Base-by-base conservation (phyloP, 2,329 filamentous ascomycete genomes). In the Penicillium sclerotiorum region DNA sequence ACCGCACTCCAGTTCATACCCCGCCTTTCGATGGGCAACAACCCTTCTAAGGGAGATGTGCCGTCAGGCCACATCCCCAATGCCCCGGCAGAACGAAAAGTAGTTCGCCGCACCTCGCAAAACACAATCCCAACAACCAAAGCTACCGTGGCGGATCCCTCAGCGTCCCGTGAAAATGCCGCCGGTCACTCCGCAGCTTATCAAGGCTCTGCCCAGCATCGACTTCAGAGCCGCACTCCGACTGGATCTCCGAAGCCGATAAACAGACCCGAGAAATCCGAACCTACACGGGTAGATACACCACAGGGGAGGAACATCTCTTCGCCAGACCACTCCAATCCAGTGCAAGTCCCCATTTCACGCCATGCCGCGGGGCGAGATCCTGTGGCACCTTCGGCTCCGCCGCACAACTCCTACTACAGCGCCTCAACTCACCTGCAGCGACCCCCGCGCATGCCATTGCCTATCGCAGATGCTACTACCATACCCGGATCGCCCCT, bases 401-500 rank as follows among this genome's bases (percentile, higher is more conserved):
- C 73, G 33, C 70, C 68, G 64, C 70, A 61, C 68, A 80, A 71
- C 77, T 76, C 73, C 72, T 74, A 73, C 56, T 74, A 74, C 58
- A 70, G 61, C 46, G 61, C 68, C 5, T 69, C 69, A 12, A 63
- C 71, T 45, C 68, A 76, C 60, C 62, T 75, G 42, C 68, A 78
- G 69, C 65, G 75, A n/a, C 93, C 93, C 38, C 93, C 93, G 43
- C 87, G 93, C 53, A 78, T 97, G 63, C 93, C 93, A 50, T 82
- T 97, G 51, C 92, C 93, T 47, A 96, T 97, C 62, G 91, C 95
- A 63, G 90, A 96, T 76, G 91, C 95, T 68, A 82, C 89, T 12
- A 87, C 94, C 61, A 90, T 88, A 1, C 93, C 93, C 1, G 92
- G 92, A 21, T 96, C 92, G 37, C 93, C 93, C 46, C 93, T 96